Evolutionary conservation across 164 flowering plant genomes (phyloP).

Genomic region (Nelumbo lutea): DNA sequence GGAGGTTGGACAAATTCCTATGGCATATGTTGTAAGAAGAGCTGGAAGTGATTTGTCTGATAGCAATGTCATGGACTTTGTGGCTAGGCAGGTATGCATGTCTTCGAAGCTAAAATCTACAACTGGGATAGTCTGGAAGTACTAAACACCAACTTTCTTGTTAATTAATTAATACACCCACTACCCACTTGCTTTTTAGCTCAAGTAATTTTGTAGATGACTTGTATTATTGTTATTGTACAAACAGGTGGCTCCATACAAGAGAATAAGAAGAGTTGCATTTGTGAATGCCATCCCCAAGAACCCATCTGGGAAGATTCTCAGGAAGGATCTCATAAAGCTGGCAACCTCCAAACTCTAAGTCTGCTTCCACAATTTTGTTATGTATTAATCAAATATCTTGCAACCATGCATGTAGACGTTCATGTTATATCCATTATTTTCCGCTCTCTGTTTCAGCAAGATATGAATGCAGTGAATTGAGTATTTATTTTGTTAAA

Average conservation of each 20-base stretch:
- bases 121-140: background rate
- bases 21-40: slow-evolving; percentile 86
- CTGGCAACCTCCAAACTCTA: slow-evolving; percentile 70
- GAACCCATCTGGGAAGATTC: slow-evolving; percentile 88
- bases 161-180: no score
- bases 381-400: no score
- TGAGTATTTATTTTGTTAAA: no score
- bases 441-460: no score
- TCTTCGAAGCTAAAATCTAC: background rate
- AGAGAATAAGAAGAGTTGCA: slow-evolving; percentile 72
- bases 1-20: slow-evolving; percentile 84
- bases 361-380: background rate
- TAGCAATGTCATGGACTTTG: slow-evolving; percentile 56
- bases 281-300: slow-evolving; percentile 70
- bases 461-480: no score
- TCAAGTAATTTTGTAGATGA: no score
- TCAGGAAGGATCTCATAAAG: slow-evolving; percentile 87
- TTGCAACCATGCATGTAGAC: no score
- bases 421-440: no score
- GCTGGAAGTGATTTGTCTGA: slow-evolving; percentile 49
- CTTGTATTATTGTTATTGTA: background rate
- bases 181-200: no score
- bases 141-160: no score
- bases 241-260: slow-evolving; percentile 84
- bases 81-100: slow-evolving; percentile 57